A percentile compares a stretch with the other conserved stretches of the same genome.
Evolutionary conservation across 2,329 filamentous ascomycete species (phyloP).

Genomic region (Massarina eburnea): DNA sequence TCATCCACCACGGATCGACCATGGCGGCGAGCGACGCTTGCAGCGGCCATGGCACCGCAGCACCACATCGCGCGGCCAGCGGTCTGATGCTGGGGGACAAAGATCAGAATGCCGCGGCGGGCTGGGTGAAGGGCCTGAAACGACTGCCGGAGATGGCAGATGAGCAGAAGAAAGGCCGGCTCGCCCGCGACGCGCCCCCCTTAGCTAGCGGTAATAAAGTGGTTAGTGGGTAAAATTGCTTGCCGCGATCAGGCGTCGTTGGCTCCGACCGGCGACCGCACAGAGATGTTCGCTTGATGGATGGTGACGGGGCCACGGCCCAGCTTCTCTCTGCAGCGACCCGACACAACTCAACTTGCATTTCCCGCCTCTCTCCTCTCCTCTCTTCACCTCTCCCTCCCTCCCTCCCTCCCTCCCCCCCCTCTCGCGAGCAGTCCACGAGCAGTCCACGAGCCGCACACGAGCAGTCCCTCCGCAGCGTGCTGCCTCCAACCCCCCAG

Average conservation of each 20-base stretch:
- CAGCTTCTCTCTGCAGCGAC: constrained; percentile 6
- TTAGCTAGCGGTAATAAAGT: constrained; percentile 6
- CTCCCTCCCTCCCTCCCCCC: constrained; percentile 9
- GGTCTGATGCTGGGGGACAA: neutral
- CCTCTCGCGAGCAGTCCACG: too few species aligned
- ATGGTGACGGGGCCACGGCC: neutral
- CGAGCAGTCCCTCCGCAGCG: constrained; percentile 10
- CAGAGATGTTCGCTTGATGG: constrained; percentile 18
- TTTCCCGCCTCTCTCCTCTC: constrained; percentile 12
- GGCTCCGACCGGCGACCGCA: neutral
- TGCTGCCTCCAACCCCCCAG: constrained; percentile 9
- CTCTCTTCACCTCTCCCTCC: constrained; percentile 9
- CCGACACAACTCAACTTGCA: constrained; percentile 10
- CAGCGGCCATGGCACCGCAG: constrained; percentile 12
- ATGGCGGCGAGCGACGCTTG: too few species aligned
- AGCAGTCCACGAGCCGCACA: too few species aligned
- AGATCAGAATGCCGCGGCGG: neutral
- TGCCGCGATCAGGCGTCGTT: constrained; percentile 3
- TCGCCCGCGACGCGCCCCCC: neutral
- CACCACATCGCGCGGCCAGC: too few species aligned
- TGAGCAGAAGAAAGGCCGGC: neutral
- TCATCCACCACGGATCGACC: constrained; percentile 23
- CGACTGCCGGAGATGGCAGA: neutral
- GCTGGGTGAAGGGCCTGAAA: neutral
- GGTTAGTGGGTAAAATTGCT: constrained; percentile 10